Evolutionary conservation across 192 early-diverging fungal species (phyloP), one percentile per base, ranked within the genome.

Genomic region (Geosiphon pyriformis): DNA sequence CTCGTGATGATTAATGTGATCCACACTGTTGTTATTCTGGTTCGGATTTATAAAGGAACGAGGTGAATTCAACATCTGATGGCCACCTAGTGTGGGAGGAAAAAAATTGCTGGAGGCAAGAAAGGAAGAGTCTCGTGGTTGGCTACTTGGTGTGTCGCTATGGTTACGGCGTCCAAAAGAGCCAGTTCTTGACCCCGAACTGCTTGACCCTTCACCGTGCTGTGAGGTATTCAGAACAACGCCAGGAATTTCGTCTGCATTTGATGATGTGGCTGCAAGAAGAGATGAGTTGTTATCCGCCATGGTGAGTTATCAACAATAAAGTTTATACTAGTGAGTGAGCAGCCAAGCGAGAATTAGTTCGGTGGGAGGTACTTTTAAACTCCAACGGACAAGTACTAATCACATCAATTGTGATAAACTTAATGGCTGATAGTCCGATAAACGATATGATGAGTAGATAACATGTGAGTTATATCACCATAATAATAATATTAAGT

Each of bases 221-320:
- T 49, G 60, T 11, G 62, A 53, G 26, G 62, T 65, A 37, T 65
- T 53, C 34, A 65, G 35, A 49, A 65, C 11, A 23, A 65, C 62
- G 20, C 53, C 31, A 26, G 62, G 23, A 52, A 53, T 8, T 2
- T 3, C 2, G 20, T 65, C 62, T 27, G 51, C 62, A 17, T 31
- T 0, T 53, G 26, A 32, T 23, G 20, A 23, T 20, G 62, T 65
- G 11, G 62, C 50, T 2, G 62, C 62, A 29, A 65, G 62, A 53
- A 65, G 47, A 11, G 49, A 32, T 26, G 62, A 65, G n/a, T 27
- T 1, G 22, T 34, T 53, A 37, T 53, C 17, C 7, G n/a, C n/a
- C n/a, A n/a, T n/a, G n/a, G n/a, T n/a, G n/a, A n/a, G n/a, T n/a
- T n/a, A n/a, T n/a, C n/a, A n/a, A n/a, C n/a, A n/a, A n/a, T n/a